Conservation (phyloP, 805 yeast species). For the Myxozyma vanderwaltii region DNA sequence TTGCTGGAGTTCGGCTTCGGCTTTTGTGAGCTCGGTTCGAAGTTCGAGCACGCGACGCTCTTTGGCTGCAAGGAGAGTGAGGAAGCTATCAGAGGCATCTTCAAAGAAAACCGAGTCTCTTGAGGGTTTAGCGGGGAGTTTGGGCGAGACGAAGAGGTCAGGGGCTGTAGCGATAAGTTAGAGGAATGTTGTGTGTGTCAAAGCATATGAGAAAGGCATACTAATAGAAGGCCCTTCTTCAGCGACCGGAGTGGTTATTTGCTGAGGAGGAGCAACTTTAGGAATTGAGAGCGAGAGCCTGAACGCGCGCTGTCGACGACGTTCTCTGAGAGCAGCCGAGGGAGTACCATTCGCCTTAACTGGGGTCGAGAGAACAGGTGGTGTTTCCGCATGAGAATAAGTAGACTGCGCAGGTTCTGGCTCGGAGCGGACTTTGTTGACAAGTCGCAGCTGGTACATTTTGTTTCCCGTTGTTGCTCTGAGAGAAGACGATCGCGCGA, state of each 20-base stretch:
- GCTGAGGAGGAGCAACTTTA: slow-evolving; percentile 19
- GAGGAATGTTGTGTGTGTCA: not conserved
- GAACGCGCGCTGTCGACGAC: slow-evolving; percentile 23
- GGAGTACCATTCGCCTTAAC: not conserved
- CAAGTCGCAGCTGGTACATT: slow-evolving; percentile 30
- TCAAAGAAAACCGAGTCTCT: slow-evolving; percentile 13
- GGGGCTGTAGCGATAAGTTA: slow-evolving; percentile 9
- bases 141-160: slow-evolving; percentile 27
- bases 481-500: slow-evolving; percentile 16
- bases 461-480: slow-evolving; percentile 30
- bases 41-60: slow-evolving; percentile 46
- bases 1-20: slow-evolving; percentile 43
- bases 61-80: slow-evolving; percentile 45
- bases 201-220: not conserved
- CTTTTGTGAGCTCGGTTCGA: slow-evolving; percentile 42
- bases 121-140: slow-evolving; percentile 17
- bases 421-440: slow-evolving; percentile 21
- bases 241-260: slow-evolving; percentile 16
- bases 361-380: slow-evolving; percentile 2
- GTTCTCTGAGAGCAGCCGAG: slow-evolving; percentile 12
- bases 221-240: slow-evolving; percentile 27
- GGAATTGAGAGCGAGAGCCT: slow-evolving; percentile 25
- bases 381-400: not conserved
- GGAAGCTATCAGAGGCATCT: slow-evolving; percentile 23
- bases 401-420: not conserved